Evolutionary conservation across 768 basidiomycete genomes (phyloP).

Genomic region (Boletus edulis): DNA sequence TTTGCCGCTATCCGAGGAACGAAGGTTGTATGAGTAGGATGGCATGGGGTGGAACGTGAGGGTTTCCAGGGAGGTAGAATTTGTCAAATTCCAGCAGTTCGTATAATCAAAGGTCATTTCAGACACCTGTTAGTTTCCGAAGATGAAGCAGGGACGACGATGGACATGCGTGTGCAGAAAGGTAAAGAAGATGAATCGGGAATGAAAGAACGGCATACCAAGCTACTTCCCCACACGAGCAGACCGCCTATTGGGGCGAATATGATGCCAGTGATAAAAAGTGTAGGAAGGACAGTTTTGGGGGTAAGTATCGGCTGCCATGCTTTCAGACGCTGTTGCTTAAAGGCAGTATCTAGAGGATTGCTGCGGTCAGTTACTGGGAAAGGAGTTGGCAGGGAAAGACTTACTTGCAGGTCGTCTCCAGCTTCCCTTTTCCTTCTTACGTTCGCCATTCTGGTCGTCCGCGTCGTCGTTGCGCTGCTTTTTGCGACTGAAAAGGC

Average conservation of each 20-base stretch:
- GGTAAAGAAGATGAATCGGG: conserved; percentile 20
- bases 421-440: conserved; percentile 88
- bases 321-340: conserved; percentile 98
- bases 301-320: conserved; percentile 99
- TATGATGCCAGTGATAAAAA: conserved; percentile 91
- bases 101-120: conserved; percentile 97
- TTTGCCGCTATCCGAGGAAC: conserved; percentile 52
- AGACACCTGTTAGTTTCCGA: conserved; percentile 56
- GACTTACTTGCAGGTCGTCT: conserved; percentile 73
- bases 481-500: conserved; percentile 57
- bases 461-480: conserved; percentile 31
- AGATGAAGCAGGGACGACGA: neutral
- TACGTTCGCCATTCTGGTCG: conserved; percentile 48
- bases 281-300: conserved; percentile 93
- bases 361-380: conserved; percentile 13
- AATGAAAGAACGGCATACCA: conserved; percentile 40
- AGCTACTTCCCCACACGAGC: conserved; percentile 84
- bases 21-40: conserved; percentile 61
- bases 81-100: conserved; percentile 68
- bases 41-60: conserved; percentile 55
- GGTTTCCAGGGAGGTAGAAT: conserved; percentile 31
- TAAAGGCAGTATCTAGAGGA: conserved; percentile 88
- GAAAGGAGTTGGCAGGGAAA: conserved; percentile 1
- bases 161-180: neutral
- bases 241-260: conserved; percentile 97